Percentiles rank a stretch among this genome's conserved stretches.
Conservation (phyloP, 1,284 basidiomycete genomes). For the Takashimella koratensis region DNA sequence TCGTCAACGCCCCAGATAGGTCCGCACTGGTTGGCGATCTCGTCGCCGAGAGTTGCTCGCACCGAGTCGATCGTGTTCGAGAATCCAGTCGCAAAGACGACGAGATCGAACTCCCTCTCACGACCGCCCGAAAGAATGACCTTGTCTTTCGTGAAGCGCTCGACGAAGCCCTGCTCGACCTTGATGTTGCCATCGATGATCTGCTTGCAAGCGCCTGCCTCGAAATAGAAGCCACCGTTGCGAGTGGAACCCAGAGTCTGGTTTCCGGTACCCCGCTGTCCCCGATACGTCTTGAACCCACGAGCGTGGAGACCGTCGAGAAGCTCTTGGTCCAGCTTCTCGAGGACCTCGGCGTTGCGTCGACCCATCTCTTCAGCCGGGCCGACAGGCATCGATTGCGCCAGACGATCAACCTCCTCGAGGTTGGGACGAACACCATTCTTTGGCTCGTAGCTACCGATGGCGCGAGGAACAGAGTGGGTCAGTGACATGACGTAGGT, state of each 20-base stretch:
- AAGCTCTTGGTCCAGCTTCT: conserved; percentile 47
- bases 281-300: conserved; percentile 49
- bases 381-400: conserved; percentile 45
- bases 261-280: conserved; percentile 24
- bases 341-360: conserved; percentile 17
- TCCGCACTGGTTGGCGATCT: conserved; percentile 52
- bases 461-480: conserved; percentile 52
- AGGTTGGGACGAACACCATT: conserved; percentile 50
- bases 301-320: conserved; percentile 56
- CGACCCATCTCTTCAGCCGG: conserved; percentile 26
- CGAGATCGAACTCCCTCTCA: conserved; percentile 61
- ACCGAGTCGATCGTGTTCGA: conserved; percentile 46
- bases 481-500: conserved; percentile 58
- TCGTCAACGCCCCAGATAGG: conserved; percentile 58
- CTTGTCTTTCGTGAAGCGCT: conserved; percentile 23
- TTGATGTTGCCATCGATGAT: conserved; percentile 39
- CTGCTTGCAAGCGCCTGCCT: conserved; percentile 34
- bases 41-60: conserved; percentile 48
- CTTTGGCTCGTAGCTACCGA: conserved; percentile 42
- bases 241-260: conserved; percentile 21
- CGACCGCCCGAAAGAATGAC: conserved; percentile 23
- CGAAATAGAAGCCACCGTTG: conserved; percentile 40
- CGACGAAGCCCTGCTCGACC: conserved; percentile 31
- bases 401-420: conserved; percentile 52
- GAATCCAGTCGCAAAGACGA: conserved; percentile 64